Percentiles rank a stretch among this genome's conserved stretches.
Conservation (phyloP, 1,139 yeast genomes). For the Hemisphaericaspora subhashii region DNA sequence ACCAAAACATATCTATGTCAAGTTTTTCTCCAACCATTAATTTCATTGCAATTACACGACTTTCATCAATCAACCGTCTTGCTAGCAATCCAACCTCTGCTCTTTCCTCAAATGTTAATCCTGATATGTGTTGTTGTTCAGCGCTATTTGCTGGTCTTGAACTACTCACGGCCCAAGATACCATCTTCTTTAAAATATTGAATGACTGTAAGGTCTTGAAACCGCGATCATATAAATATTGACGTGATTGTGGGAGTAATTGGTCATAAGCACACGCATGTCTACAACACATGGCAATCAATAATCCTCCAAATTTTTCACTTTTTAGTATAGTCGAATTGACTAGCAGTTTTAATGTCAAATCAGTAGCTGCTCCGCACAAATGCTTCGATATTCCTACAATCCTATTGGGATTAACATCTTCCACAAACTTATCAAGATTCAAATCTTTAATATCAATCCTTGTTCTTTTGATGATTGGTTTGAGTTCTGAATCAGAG, state of each 20-base stretch:
- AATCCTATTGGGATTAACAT: conserved; percentile 22
- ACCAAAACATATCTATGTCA: conserved; percentile 53
- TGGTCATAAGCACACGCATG: conserved; percentile 69
- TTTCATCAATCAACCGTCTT: conserved; percentile 66
- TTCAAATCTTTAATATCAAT: conserved; percentile 79
- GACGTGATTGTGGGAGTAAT: conserved; percentile 50
- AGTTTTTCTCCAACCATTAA: conserved; percentile 27
- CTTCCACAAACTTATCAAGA: conserved; percentile 46
- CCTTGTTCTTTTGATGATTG: conserved; percentile 53
- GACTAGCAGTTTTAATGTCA: conserved; percentile 66
- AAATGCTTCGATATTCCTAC: conserved; percentile 82
- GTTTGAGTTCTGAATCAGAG: conserved; percentile 15
- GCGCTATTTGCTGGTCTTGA: conserved; percentile 35
- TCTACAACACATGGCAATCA: conserved; percentile 93
- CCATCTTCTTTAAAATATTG: conserved; percentile 56
- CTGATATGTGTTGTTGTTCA: conserved; percentile 39
- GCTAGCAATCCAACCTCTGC: conserved; percentile 63
- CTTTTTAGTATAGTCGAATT: conserved; percentile 34
- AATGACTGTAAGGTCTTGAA: conserved; percentile 44
- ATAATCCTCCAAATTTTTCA: conserved; percentile 48
- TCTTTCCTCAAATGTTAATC: conserved; percentile 44
- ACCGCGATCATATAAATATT: conserved; percentile 36
- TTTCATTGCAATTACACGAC: conserved; percentile 47
- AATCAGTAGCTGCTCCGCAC: conserved; percentile 93
- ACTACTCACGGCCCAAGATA: conserved; percentile 83